phyloP scores from a whole-genome alignment of 768 basidiomycete genomes.

The Infundibulicybe gibba region DNA sequence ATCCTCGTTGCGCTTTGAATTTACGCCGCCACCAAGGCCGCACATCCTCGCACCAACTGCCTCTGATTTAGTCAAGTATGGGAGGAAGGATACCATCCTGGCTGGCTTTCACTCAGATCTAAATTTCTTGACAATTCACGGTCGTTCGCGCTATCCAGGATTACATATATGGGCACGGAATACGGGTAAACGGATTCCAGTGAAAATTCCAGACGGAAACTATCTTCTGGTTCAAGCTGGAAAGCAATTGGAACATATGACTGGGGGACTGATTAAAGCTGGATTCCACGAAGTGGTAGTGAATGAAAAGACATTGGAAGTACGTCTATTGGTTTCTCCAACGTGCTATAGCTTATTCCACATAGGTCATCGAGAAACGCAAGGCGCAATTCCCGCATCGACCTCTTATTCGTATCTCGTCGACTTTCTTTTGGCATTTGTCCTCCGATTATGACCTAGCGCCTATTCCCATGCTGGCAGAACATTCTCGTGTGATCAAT shows the following conservation, averaged over 20 bases:
- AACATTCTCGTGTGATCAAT: slow-evolving; percentile 39
- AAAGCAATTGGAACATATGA: slow-evolving; percentile 89
- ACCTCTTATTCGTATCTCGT: slow-evolving; percentile 93
- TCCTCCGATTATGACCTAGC: slow-evolving; percentile 80
- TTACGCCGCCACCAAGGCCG: slow-evolving; percentile 32
- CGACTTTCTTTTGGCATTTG: slow-evolving; percentile 95
- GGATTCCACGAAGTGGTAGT: slow-evolving; percentile 96
- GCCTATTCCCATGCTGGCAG: slow-evolving; percentile 53
- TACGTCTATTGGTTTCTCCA: slow-evolving; percentile 23
- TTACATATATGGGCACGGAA: slow-evolving; percentile 95
- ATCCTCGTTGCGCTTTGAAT: background rate
- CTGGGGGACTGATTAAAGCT: slow-evolving; percentile 82
- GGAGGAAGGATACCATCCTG: slow-evolving; percentile 75
- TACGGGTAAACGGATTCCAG: slow-evolving; percentile 84
- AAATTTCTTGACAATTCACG: slow-evolving; percentile 91
- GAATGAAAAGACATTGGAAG: slow-evolving; percentile 72
- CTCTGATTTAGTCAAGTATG: slow-evolving; percentile 81
- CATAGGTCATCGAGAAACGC: slow-evolving; percentile 61
- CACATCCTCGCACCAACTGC: slow-evolving; percentile 94
- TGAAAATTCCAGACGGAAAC: slow-evolving; percentile 78
- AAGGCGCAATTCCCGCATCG: slow-evolving; percentile 60
- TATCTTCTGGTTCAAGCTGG: slow-evolving; percentile 93
- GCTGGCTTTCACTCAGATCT: slow-evolving; percentile 95
- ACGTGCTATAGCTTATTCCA: slow-evolving; percentile 1
- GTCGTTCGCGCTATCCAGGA: slow-evolving; percentile 82